Percentiles rank a stretch among this genome's conserved stretches.
These are phyloP conservation scores for Onygenales sp. DNA, from an alignment of 2,329 filamentous ascomycete genomes.

Conservation along the genomic window DNA sequence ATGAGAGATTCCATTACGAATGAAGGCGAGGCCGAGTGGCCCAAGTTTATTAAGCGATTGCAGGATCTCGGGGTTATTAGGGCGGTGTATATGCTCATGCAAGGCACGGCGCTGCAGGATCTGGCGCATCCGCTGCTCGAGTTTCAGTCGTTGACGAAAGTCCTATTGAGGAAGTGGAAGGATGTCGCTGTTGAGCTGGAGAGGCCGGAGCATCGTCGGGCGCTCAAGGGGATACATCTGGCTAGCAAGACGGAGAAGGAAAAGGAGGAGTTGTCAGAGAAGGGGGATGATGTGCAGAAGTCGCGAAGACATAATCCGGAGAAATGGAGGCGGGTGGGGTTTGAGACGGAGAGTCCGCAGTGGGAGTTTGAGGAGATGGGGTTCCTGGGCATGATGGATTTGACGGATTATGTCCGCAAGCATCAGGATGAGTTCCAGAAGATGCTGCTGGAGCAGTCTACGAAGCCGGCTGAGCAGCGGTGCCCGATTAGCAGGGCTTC, in stretches of 20 bases:
- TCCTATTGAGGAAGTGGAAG: constrained; percentile 78
- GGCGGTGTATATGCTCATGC: constrained; percentile 87
- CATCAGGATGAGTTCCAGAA: constrained; percentile 91
- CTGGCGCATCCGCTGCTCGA: constrained; percentile 82
- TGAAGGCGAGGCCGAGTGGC: constrained; percentile 76
- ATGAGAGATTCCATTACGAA: constrained; percentile 83
- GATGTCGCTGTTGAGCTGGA: constrained; percentile 78
- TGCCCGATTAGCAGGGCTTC: constrained; percentile 85
- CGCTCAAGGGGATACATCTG: constrained; percentile 75
- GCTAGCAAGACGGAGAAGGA: constrained; percentile 64
- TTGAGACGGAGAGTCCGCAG: constrained; percentile 79
- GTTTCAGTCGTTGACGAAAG: constrained; percentile 85
- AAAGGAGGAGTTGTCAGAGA: constrained; percentile 23
- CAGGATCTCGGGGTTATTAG: constrained; percentile 91
- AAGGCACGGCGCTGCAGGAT: constrained; percentile 84
- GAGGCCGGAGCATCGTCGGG: constrained; percentile 75
- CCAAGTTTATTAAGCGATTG: constrained; percentile 84
- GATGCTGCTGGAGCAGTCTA: constrained; percentile 78
- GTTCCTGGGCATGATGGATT: constrained; percentile 93
- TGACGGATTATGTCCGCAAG: constrained; percentile 86
- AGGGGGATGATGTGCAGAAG: constrained; percentile 41
- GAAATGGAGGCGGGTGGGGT: constrained; percentile 88
- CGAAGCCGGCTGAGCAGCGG: constrained; percentile 58
- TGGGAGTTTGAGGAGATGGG: constrained; percentile 78
- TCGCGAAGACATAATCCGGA: constrained; percentile 71